Conservation (phyloP, 2,329 filamentous ascomycete species). For the Furcasterigmium furcatum region DNA sequence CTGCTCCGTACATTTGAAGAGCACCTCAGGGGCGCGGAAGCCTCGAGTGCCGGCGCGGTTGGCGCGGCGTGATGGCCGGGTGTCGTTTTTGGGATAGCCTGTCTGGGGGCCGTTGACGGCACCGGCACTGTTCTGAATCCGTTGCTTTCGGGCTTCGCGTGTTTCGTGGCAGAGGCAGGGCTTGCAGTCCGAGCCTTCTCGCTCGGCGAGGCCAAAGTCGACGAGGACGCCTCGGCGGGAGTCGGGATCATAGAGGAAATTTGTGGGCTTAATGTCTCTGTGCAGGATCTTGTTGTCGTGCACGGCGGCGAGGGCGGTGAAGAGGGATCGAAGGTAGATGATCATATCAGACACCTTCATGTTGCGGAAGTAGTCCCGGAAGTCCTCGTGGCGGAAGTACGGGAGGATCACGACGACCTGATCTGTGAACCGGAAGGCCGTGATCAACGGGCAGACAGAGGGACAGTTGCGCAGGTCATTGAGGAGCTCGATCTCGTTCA, state of each 20-base stretch:
- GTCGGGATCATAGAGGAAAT: conserved; percentile 87
- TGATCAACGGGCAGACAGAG: conserved; percentile 92
- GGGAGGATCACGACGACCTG: conserved; percentile 94
- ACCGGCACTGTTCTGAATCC: conserved; percentile 56
- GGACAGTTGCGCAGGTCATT: conserved; percentile 80
- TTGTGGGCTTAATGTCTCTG: conserved; percentile 95
- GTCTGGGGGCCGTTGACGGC: conserved; percentile 49
- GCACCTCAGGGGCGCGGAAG: conserved; percentile 92
- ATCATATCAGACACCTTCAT: conserved; percentile 85
- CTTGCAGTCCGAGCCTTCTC: conserved; percentile 72
- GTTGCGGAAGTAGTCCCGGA: conserved; percentile 88
- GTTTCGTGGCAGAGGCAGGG: conserved; percentile 78
- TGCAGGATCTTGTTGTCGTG: conserved; percentile 85
- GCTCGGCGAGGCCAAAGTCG: conserved; percentile 97
- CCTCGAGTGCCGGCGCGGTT: conserved; percentile 94
- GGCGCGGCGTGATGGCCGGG: conserved; percentile 80
- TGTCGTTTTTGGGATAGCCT: conserved; percentile 87
- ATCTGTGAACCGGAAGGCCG: conserved; percentile 90
- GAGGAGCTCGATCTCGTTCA: conserved; percentile 93
- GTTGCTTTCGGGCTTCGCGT: conserved; percentile 57
- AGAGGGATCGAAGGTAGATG: conserved; percentile 84
- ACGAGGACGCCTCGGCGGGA: conserved; percentile 85
- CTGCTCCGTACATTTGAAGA: conserved; percentile 96
- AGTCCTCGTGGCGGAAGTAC: conserved; percentile 94
- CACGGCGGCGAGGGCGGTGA: conserved; percentile 79